phyloP scores from a whole-genome alignment of 2,329 filamentous ascomycete species.

The Tolypocladium inflatum region DNA sequence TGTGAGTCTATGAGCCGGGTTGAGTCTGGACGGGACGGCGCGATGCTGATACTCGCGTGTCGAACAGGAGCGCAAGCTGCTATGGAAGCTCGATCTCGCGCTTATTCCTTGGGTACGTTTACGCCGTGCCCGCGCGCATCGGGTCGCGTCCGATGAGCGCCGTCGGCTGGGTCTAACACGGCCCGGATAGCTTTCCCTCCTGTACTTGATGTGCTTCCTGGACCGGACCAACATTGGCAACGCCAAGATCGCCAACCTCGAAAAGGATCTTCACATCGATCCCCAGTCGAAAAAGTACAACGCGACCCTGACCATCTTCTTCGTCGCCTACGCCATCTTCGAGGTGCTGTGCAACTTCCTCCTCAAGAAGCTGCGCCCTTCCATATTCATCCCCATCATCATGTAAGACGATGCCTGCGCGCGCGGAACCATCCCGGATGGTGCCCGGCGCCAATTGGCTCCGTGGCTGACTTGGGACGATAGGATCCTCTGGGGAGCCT shows the following conservation, averaged over 20 bases:
- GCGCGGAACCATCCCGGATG: neutral
- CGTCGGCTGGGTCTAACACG: neutral
- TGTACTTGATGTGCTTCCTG: conserved; percentile 68
- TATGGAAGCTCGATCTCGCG: conserved; percentile 51
- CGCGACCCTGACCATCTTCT: conserved; percentile 70
- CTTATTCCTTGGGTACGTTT: conserved; percentile 48
- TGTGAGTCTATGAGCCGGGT: conserved; percentile 31
- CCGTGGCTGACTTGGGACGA: conserved; percentile 10
- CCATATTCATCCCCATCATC: conserved; percentile 71
- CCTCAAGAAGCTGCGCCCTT: conserved; percentile 66
- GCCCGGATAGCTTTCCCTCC: conserved; percentile 44
- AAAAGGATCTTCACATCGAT: conserved; percentile 47
- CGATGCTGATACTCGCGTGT: neutral
- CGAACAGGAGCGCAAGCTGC: conserved; percentile 47
- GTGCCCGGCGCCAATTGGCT: too few relatives aligned
- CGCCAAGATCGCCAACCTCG: conserved; percentile 5
- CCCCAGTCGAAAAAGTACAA: conserved; percentile 55
- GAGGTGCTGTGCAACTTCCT: conserved; percentile 72
- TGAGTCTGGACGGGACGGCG: neutral
- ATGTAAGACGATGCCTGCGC: conserved; percentile 42
- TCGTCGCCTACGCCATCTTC: conserved; percentile 73
- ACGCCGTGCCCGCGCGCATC: neutral
- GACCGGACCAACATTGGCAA: conserved; percentile 57
- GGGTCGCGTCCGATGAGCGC: neutral
- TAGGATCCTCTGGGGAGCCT: conserved; percentile 55